Percentiles rank a stretch among this genome's conserved stretches.
These are phyloP conservation scores for Geotrichum phurueaensis DNA, from an alignment of 1,139 yeast species.

Conservation along the genomic window DNA sequence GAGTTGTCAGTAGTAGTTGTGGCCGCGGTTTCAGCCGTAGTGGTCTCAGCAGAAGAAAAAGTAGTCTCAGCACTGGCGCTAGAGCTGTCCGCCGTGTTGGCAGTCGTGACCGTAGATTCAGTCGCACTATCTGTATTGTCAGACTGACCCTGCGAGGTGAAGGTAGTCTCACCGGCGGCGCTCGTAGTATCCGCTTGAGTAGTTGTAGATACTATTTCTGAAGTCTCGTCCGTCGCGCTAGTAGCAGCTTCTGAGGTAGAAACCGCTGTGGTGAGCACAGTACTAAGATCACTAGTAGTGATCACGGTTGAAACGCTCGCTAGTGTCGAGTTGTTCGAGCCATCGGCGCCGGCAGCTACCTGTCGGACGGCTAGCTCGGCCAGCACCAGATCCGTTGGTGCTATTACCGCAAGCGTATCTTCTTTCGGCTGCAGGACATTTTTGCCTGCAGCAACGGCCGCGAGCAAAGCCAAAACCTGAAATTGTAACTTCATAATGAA, in stretches of 20 bases:
- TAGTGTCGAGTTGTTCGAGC: neutral
- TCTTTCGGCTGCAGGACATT: neutral
- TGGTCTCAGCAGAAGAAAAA: conserved; percentile 7
- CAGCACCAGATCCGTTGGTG: neutral
- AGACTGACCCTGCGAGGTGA: neutral
- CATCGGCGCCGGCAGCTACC: neutral
- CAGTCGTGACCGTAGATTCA: neutral
- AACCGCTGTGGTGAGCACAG: neutral
- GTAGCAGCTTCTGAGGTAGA: neutral
- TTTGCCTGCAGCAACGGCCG: neutral
- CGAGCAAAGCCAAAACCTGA: neutral
- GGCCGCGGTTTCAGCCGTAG: conserved; percentile 7
- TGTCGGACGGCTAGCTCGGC: conserved; percentile 2
- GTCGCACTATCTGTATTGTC: neutral
- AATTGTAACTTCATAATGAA: neutral
- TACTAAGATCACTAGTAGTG: neutral
- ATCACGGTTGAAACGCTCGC: neutral
- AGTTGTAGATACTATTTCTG: neutral
- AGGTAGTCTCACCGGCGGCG: neutral
- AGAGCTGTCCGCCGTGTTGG: neutral
- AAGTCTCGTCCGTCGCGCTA: neutral
- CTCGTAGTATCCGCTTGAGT: neutral
- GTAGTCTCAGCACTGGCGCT: neutral
- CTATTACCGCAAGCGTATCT: neutral
- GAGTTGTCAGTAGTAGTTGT: conserved; percentile 5